Percentiles rank a stretch among this genome's conserved stretches.
Evolutionary conservation across 2,329 filamentous ascomycete species (phyloP).

Genomic region (Ustilaginoidea virens): DNA sequence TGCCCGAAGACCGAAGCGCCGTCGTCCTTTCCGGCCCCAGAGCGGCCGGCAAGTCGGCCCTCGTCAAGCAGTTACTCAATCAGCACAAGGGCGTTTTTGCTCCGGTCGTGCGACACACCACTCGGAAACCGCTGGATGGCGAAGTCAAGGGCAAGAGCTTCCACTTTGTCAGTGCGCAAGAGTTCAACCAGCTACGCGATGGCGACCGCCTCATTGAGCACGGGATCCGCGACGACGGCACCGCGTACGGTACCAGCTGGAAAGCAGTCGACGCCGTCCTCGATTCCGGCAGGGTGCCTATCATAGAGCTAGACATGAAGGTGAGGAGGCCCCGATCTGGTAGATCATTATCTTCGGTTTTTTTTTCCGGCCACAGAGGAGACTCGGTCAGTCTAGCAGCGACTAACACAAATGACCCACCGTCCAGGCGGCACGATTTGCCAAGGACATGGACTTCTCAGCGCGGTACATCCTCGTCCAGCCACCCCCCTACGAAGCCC

Average conservation of each 20-base stretch:
- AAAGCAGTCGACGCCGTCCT: constrained; percentile 35
- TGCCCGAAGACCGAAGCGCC: constrained; percentile 33
- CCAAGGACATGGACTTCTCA: constrained; percentile 39
- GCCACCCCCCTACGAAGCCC: constrained; percentile 18
- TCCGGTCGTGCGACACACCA: constrained; percentile 38
- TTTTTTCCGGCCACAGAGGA: too few species aligned
- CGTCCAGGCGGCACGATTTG: constrained; percentile 35
- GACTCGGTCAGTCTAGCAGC: too few species aligned
- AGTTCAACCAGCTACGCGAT: constrained; percentile 43
- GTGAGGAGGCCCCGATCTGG: constrained; percentile 22
- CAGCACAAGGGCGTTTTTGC: constrained; percentile 52
- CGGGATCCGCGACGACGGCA: constrained; percentile 29
- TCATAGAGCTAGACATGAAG: constrained; percentile 36
- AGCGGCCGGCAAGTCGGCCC: constrained; percentile 45
- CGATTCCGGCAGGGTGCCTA: constrained; percentile 41
- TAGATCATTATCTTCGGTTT: neutral
- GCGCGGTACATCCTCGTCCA: constrained; percentile 40
- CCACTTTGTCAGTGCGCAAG: constrained; percentile 38
- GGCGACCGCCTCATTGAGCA: constrained; percentile 45
- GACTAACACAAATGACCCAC: too few species aligned
- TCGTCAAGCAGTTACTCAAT: constrained; percentile 47
- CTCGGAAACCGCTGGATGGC: constrained; percentile 29
- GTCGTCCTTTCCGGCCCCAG: constrained; percentile 55
- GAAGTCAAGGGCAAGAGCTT: constrained; percentile 37
- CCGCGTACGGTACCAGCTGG: constrained; percentile 40